Evolutionary conservation across 768 basidiomycete genomes (phyloP).

Genomic region (Suillus paluster): DNA sequence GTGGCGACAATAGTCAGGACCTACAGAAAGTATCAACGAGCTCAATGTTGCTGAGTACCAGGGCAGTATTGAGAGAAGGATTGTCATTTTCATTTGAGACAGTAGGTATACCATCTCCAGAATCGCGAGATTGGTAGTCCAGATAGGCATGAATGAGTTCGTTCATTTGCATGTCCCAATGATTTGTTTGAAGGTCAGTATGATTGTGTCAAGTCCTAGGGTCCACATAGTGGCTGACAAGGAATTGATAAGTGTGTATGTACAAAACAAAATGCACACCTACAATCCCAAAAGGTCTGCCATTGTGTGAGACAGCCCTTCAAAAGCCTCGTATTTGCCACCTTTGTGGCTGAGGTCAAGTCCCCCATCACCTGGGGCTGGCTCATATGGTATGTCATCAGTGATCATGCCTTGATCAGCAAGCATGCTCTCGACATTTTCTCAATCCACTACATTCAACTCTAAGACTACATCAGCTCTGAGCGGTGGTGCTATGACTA

Average conservation of each 20-base stretch:
- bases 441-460: no score
- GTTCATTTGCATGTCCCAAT: constrained; percentile 18
- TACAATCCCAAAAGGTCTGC: not conserved
- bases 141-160: constrained; percentile 12
- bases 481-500: no score
- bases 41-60: not conserved
- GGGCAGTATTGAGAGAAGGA: not conserved
- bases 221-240: not conserved
- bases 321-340: not conserved
- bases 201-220: constrained; percentile 7
- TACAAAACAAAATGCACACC: not conserved
- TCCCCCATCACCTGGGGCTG: constrained; percentile 9
- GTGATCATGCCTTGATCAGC: no score
- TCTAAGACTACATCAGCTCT: no score
- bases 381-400: not conserved
- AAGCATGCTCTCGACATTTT: not conserved
- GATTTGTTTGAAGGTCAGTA: constrained; percentile 24
- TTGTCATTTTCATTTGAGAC: not conserved
- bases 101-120: constrained; percentile 7
- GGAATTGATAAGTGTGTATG: not conserved
- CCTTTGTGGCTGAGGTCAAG: constrained; percentile 10
- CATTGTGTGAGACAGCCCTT: not conserved
- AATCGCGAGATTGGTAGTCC: constrained; percentile 1
- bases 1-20: not conserved
- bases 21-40: constrained; percentile 5